Conservation (phyloP, 306 rosid species). For the Fagus crenata region DNA sequence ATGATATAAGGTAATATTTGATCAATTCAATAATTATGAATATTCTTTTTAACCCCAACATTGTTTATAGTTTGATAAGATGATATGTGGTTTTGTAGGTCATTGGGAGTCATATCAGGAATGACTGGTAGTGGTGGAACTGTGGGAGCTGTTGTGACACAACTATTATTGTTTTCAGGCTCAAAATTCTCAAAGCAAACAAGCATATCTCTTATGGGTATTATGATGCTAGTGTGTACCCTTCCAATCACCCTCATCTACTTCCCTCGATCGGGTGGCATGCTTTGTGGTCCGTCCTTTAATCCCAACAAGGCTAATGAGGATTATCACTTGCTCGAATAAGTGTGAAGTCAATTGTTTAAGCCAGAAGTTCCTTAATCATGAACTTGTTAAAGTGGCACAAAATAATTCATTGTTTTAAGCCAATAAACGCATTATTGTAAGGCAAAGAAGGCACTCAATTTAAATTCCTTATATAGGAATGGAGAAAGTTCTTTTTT, state of each 20-base stretch:
- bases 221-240: slow-evolving; percentile 44
- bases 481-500: too few relatives aligned
- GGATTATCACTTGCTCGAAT: slow-evolving; percentile 30
- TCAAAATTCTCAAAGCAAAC: slow-evolving; percentile 36
- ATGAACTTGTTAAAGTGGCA: too few relatives aligned
- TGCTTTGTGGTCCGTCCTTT: slow-evolving; percentile 48
- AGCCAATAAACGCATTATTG: too few relatives aligned
- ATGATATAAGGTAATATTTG: too few relatives aligned
- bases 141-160: slow-evolving; percentile 56
- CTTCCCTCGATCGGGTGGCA: slow-evolving; percentile 56
- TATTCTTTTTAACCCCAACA: too few relatives aligned
- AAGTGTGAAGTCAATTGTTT: neutral
- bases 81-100: slow-evolving; percentile 32
- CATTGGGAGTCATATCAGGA: slow-evolving; percentile 64
- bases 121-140: slow-evolving; percentile 71
- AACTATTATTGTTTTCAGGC: slow-evolving; percentile 49
- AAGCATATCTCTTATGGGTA: slow-evolving; percentile 59
- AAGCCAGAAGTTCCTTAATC: neutral
- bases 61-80: neutral
- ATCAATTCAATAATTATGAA: too few relatives aligned
- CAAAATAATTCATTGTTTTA: too few relatives aligned
- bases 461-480: too few relatives aligned
- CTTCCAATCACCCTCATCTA: slow-evolving; percentile 43
- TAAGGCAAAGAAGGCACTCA: too few relatives aligned
- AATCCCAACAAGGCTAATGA: slow-evolving; percentile 9